These are phyloP conservation scores for Stephanodiscus triporus DNA, from an alignment of 108 stramenopile genomes.

Conservation along the genomic window DNA sequence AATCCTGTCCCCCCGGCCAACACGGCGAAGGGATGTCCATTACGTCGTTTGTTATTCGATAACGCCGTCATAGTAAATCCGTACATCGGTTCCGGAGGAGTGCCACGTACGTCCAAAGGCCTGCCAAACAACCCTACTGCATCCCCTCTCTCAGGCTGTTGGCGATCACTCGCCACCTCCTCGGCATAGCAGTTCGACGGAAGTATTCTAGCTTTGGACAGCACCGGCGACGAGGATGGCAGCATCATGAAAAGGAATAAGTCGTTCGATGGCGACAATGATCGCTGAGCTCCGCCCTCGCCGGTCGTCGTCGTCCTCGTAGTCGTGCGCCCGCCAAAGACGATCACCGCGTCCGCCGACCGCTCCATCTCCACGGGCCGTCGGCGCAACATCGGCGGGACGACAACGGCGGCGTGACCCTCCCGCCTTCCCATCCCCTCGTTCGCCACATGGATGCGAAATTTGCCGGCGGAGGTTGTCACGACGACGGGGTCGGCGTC, in stretches of 20 bases:
- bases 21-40: conserved; percentile 33
- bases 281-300: conserved; percentile 21
- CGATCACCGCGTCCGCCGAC: conserved; percentile 17
- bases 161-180: not conserved
- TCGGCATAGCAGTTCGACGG: not conserved
- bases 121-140: conserved; percentile 16
- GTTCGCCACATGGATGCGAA: conserved; percentile 12
- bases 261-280: conserved; percentile 40
- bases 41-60: conserved; percentile 6
- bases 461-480: conserved; percentile 31
- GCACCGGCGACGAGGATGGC: not conserved
- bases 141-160: conserved; percentile 7
- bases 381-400: not conserved
- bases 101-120: conserved; percentile 54
- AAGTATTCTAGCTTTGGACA: not conserved
- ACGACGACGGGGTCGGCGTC: not conserved
- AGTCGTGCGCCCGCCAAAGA: conserved; percentile 45
- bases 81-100: conserved; percentile 63
- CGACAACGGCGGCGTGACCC: conserved; percentile 41
- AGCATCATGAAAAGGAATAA: conserved; percentile 47
- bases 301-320: not conserved
- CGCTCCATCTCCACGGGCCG: not conserved
- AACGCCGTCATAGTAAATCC: conserved; percentile 73
- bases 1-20: conserved; percentile 44
- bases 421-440: conserved; percentile 32